These are phyloP conservation scores for Porcisia deanei DNA, from an alignment of 208 protist genomes.

Conservation along the genomic window DNA sequence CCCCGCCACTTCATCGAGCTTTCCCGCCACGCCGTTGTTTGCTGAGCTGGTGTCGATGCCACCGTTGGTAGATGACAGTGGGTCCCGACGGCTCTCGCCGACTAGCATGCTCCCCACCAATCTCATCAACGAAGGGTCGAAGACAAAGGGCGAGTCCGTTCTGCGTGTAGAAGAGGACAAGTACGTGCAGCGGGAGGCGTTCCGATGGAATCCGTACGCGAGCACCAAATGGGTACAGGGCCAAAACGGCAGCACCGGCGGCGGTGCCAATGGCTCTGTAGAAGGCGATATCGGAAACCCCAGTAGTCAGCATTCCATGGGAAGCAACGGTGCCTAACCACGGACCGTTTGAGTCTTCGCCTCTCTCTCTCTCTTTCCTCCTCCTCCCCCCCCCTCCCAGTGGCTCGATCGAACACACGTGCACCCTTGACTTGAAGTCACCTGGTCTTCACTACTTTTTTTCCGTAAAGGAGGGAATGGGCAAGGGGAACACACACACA, in stretches of 20 bases:
- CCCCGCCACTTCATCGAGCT: neutral
- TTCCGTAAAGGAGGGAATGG: too few relatives aligned
- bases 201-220: constrained; percentile 49
- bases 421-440: too few relatives aligned
- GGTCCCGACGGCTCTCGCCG: constrained; percentile 21
- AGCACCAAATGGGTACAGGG: constrained; percentile 25
- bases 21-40: neutral
- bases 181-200: constrained; percentile 36
- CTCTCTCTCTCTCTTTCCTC: constrained; percentile 35
- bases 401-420: neutral
- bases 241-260: neutral
- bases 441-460: too few relatives aligned
- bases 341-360: neutral
- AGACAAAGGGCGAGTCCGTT: constrained; percentile 36
- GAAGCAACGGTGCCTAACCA: neutral
- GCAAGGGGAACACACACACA: too few relatives aligned
- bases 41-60: neutral
- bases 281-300: neutral
- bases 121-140: constrained; percentile 41
- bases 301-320: neutral
- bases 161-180: constrained; percentile 30
- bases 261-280: neutral
- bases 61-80: neutral
- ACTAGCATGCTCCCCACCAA: constrained; percentile 38
- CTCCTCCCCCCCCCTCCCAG: neutral